Evolutionary conservation across 2,329 filamentous ascomycete genomes (phyloP).

Genomic region (Epichloe uncinata): DNA sequence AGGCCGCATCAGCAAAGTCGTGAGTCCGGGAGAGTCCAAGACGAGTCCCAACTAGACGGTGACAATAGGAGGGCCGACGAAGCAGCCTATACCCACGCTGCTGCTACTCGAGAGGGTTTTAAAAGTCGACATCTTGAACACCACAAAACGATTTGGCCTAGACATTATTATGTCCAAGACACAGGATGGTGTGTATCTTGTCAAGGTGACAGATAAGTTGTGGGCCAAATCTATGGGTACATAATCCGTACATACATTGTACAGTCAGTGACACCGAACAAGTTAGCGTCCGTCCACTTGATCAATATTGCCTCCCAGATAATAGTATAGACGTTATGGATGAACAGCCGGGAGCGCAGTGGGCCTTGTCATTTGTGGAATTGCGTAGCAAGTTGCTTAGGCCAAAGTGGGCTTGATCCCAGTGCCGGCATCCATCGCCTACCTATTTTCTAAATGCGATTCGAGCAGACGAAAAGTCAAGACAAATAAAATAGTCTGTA

Average conservation of each 20-base stretch:
- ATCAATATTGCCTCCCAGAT: not conserved
- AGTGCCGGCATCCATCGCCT: not conserved
- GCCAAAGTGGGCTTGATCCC: not conserved
- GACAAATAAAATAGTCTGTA: no score
- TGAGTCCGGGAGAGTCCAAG: constrained; percentile 3
- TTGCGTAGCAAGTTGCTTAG: not conserved
- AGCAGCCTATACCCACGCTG: not conserved
- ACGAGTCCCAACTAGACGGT: not conserved
- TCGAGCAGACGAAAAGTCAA: not conserved
- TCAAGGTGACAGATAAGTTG: not conserved
- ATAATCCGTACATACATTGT: not conserved
- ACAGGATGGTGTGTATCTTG: no score
- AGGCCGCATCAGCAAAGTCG: constrained; percentile 8
- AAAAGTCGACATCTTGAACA: no score
- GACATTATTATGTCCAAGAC: no score
- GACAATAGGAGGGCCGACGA: not conserved
- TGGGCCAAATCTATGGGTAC: not conserved
- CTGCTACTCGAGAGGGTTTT: not conserved
- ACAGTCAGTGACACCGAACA: not conserved
- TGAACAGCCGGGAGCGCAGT: not conserved
- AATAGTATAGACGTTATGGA: not conserved
- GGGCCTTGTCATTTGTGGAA: not conserved
- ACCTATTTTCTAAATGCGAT: not conserved
- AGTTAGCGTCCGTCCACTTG: not conserved
- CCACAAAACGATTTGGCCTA: no score